phyloP scores from a whole-genome alignment of 768 basidiomycete species.

The Amyloporia xantha region DNA sequence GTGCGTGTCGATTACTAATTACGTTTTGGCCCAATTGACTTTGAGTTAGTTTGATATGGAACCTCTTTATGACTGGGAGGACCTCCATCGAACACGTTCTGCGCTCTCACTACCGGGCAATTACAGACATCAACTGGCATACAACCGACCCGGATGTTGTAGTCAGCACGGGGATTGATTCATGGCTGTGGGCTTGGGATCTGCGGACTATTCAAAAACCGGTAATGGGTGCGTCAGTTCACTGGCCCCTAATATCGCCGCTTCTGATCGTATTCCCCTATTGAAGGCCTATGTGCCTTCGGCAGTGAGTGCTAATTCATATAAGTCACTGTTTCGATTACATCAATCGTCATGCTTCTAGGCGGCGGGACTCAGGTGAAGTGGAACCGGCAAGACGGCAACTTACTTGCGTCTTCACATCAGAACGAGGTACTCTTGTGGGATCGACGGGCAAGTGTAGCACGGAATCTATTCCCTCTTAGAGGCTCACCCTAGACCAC shows the following conservation, averaged over 20 bases:
- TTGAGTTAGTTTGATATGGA: constrained; percentile 79
- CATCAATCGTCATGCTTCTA: constrained; percentile 20
- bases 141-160: constrained; percentile 78
- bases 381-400: constrained; percentile 86
- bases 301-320: constrained; percentile 35
- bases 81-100: constrained; percentile 81
- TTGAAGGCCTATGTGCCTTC: constrained; percentile 51
- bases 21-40: constrained; percentile 1
- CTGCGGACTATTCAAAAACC: constrained; percentile 52
- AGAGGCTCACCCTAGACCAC: neutral
- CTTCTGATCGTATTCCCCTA: too few relatives aligned
- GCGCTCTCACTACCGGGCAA: constrained; percentile 87
- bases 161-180: constrained; percentile 87
- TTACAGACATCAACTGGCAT: constrained; percentile 99
- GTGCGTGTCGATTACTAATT: too few relatives aligned
- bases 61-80: constrained; percentile 66
- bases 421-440: constrained; percentile 83
- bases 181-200: constrained; percentile 96
- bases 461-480: neutral
- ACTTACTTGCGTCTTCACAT: constrained; percentile 88
- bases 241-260: neutral
- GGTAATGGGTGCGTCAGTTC: constrained; percentile 44
- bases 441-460: constrained; percentile 75
- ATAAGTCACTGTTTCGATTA: neutral
- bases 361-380: constrained; percentile 93